Conservation (phyloP, 495 filamentous ascomycete species). For the Daldinia caldariorum region DNA sequence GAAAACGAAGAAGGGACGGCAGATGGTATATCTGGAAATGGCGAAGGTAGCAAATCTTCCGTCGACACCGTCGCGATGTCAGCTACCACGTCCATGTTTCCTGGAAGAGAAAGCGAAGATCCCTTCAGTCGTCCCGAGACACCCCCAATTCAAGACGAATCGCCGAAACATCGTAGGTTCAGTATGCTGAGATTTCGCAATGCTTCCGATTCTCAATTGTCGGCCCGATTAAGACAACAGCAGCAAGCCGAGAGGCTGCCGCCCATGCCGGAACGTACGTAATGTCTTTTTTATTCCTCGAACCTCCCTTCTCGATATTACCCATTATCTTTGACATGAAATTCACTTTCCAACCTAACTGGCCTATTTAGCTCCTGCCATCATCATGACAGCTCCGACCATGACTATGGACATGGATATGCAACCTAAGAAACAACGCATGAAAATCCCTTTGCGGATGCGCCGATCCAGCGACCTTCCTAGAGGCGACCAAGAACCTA, state of each 20-base stretch:
- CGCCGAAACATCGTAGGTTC: slow-evolving; percentile 73
- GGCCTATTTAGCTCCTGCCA: slow-evolving; percentile 73
- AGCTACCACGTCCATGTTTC: slow-evolving; percentile 33
- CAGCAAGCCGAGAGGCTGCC: slow-evolving; percentile 68
- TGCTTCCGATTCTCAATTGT: slow-evolving; percentile 92
- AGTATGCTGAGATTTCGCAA: slow-evolving; percentile 91
- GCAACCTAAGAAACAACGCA: slow-evolving; percentile 62
- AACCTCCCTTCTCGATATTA: not conserved
- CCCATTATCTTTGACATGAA: not conserved
- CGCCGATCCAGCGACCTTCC: slow-evolving; percentile 56
- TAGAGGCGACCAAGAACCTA: slow-evolving; percentile 48
- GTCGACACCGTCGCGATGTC: slow-evolving; percentile 35
- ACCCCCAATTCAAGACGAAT: slow-evolving; percentile 58
- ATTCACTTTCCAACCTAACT: slow-evolving; percentile 22
- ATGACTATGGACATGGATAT: slow-evolving; percentile 69
- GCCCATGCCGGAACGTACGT: slow-evolving; percentile 77
- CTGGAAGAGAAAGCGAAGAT: slow-evolving; percentile 45
- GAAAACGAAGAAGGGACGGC: slow-evolving; percentile 25
- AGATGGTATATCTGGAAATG: slow-evolving; percentile 16
- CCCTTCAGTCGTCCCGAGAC: slow-evolving; percentile 49
- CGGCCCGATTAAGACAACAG: slow-evolving; percentile 78
- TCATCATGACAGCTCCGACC: slow-evolving; percentile 93
- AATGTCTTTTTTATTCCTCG: slow-evolving; percentile 11
- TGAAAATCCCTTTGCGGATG: slow-evolving; percentile 58
- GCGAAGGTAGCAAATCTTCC: slow-evolving; percentile 37